Evolutionary conservation across 169 alveolate genomes (phyloP), one percentile per base, ranked within the genome.

Genomic region (Plasmodium sp.): DNA sequence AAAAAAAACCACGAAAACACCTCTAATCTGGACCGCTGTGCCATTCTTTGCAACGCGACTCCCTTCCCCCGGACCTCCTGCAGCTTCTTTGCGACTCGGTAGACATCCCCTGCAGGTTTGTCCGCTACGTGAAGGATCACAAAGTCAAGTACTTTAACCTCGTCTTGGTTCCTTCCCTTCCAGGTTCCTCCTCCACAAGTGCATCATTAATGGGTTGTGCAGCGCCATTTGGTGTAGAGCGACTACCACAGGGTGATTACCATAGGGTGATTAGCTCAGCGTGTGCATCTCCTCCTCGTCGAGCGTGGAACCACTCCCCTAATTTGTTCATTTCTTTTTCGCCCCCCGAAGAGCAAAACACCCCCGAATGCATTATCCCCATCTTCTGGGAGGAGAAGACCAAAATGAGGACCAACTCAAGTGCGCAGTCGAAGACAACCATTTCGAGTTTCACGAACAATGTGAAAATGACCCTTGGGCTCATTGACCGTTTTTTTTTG

Each of bases 61-160:
- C 22, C 16, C 62, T 51, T 51, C 62, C 1, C 62, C 22, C 62
- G 62, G 22, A 51, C 22, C 18, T 51, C 62, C 22, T 51, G 27
- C 56, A 85, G 93, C 73, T 85, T 2, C 51, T 85, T 7, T 85
- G 93, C 43, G 93, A 85, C 36, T 22, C 93, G 39, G 48, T 85
- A 27, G 93, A 54, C 6, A 85, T 85, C 16, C 93, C 93, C 18
- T 85, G 93, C 79, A 75, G 93, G 34, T 85, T 75, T 41, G 48
- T 85, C 34, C 93, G 93, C 34, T 75, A 85, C 41, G 34, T 71
- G 14, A 51, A 85, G 67, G 54, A 85, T 31, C 45, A 77, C 1
- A 33, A 31, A 12, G 81, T 85, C 43, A 48, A 74, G 43, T 85
- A 75, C n/a, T 85, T 56, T 18, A 85, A 85, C 58, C 93, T 85